Evolutionary conservation across 306 rosid species (phyloP), one percentile per base, ranked within the genome.

Genomic region (Quercus berberidifolia): DNA sequence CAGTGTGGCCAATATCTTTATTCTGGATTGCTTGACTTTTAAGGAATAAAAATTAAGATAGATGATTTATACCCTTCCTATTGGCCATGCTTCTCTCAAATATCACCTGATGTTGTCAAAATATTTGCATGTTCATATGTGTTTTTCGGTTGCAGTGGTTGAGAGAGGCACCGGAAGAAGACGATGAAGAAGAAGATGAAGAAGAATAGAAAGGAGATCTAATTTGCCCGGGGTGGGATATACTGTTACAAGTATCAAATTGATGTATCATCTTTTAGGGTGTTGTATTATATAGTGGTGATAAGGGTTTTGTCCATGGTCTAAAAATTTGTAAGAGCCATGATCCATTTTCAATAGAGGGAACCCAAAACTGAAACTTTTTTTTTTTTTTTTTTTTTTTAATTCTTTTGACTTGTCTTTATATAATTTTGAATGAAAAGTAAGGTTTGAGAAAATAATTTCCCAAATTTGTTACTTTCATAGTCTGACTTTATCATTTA

Each of bases 81-180:
- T 35, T 19, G 52, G 20, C 19, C 43, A 31, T 62, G 9, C 10
- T 31, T 33, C 14, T 33, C 26, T 67, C 35, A 18, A 23, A 67
- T 2, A 15, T 26, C 71, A 67, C 71, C 25, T 67, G 71, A 18
- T 33, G 7, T 33, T 4, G 25, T 75, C 59, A 77, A 58, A 76
- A 38, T 57, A 35, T 8, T 25, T 43, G n/a, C 25, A 46, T 65
- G 46, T 49, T 52, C 10, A 49, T 71, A 15, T 74, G 25, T 55
- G 49, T 55, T 83, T 31, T 46, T 52, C 80, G 21, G 74, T 55
- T 83, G 46, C 84, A 93, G 98, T 96, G 98, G 99, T 76, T 96
- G 82, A 89, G 82, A 86, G 96, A 86, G 65, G 97, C 99, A 6
- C 64, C 94, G 0, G 99, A 96, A 83, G 98, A 95, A 85, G 99